Evolutionary conservation across 2,329 filamentous ascomycete species (phyloP).

Genomic region (Scortechinia acanthostroma): DNA sequence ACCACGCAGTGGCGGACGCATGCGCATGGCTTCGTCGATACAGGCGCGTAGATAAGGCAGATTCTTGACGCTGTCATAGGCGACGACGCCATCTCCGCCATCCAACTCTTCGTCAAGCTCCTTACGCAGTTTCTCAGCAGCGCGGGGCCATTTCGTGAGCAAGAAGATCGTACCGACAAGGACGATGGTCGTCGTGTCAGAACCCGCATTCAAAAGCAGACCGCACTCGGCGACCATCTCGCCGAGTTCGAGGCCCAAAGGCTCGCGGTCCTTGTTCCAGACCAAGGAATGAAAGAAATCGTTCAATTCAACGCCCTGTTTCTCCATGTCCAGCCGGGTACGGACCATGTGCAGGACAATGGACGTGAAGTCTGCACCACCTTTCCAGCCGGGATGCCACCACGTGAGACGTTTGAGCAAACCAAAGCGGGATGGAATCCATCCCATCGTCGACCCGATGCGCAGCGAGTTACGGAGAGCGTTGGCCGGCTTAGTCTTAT

Average conservation of each 20-base stretch:
- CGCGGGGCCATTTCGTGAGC: neutral
- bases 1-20: constrained; percentile 24
- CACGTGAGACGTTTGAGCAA: neutral
- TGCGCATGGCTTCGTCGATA: constrained; percentile 28
- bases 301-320: neutral
- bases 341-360: neutral
- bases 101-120: neutral
- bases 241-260: neutral
- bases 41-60: constrained; percentile 16
- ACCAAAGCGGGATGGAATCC: neutral
- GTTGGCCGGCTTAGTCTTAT: too few species aligned
- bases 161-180: neutral
- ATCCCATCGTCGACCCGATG: neutral
- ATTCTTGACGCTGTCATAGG: neutral
- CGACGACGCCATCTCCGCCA: neutral
- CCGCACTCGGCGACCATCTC: neutral
- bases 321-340: neutral
- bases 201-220: neutral
- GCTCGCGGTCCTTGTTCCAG: neutral
- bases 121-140: neutral
- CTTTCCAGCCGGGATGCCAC: neutral
- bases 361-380: neutral
- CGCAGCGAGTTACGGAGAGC: too few species aligned
- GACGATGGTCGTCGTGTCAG: neutral
- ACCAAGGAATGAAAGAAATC: neutral